A percentile compares a stretch with the other conserved stretches of the same genome.
Conservation (phyloP, 202 grass and related monocot species). For the Setaria viridis region DNA sequence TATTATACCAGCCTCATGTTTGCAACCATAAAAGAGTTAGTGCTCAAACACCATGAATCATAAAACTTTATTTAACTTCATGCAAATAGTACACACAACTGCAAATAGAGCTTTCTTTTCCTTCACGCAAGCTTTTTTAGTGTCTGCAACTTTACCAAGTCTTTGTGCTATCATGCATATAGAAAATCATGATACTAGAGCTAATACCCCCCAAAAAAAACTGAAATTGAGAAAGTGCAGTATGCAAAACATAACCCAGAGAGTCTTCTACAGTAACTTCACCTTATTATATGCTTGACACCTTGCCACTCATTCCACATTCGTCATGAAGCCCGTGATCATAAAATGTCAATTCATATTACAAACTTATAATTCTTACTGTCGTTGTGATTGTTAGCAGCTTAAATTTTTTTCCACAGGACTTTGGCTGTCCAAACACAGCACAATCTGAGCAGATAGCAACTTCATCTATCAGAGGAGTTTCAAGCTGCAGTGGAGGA, state of each 20-base stretch:
- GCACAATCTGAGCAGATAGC: slow-evolving; percentile 36
- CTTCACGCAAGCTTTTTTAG: background rate
- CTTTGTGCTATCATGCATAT: slow-evolving; percentile 12
- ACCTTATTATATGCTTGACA: background rate
- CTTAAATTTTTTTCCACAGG: slow-evolving; percentile 37
- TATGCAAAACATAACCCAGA: slow-evolving; percentile 9
- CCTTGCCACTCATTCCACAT: background rate
- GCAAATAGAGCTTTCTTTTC: background rate
- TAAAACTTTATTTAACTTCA: slow-evolving; percentile 14
- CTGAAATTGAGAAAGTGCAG: slow-evolving; percentile 14
- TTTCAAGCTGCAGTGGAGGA: slow-evolving; percentile 42
- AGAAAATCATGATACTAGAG: slow-evolving; percentile 13
- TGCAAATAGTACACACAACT: background rate
- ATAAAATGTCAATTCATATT: background rate
- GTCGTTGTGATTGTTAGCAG: slow-evolving; percentile 10
- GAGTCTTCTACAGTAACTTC: background rate
- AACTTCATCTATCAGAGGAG: slow-evolving; percentile 44
- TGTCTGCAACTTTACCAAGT: background rate
- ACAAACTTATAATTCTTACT: background rate
- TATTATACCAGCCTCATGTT: slow-evolving; percentile 43
- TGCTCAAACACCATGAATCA: slow-evolving; percentile 27
- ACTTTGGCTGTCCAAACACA: background rate
- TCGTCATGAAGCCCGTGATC: background rate
- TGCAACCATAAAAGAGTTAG: slow-evolving; percentile 10
- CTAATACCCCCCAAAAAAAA: background rate